These are phyloP conservation scores for Diaporthe aspalathi DNA, from an alignment of 2,329 filamentous ascomycete genomes.

Conservation along the genomic window DNA sequence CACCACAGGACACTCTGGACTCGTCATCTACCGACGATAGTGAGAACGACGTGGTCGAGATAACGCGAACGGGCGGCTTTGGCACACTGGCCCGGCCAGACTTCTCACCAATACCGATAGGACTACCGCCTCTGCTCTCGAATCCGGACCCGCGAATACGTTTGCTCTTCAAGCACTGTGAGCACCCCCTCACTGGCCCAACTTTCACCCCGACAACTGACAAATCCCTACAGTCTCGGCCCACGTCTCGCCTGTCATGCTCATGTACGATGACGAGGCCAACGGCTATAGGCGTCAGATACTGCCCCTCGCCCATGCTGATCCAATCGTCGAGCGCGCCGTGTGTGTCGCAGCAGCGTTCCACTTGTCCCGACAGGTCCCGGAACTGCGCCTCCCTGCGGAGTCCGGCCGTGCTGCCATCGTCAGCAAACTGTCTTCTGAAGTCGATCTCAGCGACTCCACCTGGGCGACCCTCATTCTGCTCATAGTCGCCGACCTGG, in stretches of 20 bases:
- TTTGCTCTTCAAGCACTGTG: conserved; percentile 37
- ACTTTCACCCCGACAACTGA: neutral
- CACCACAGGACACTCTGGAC: neutral
- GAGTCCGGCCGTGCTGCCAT: conserved; percentile 36
- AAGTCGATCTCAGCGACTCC: conserved; percentile 32
- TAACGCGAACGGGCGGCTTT: conserved; percentile 2
- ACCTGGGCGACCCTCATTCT: conserved; percentile 36
- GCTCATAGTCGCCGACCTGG: conserved; percentile 35
- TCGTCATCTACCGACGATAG: neutral
- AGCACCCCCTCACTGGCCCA: neutral
- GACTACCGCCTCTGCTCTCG: conserved; percentile 29
- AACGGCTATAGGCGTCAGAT: conserved; percentile 38
- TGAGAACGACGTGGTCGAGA: conserved; percentile 9
- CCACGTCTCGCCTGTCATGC: conserved; percentile 38
- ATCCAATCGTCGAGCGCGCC: conserved; percentile 36
- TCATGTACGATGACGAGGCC: conserved; percentile 37
- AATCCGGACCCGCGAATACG: conserved; percentile 27
- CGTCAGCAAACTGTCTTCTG: conserved; percentile 29
- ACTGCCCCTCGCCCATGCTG: conserved; percentile 33
- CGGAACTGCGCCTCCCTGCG: conserved; percentile 37
- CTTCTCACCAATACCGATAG: neutral
- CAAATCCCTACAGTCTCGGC: neutral
- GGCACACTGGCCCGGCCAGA: neutral
- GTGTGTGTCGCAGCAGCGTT: conserved; percentile 39
- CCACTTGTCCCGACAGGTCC: conserved; percentile 32